Evolutionary conservation across 1,284 basidiomycete genomes (phyloP).

Genomic region (Boletus sp.): DNA sequence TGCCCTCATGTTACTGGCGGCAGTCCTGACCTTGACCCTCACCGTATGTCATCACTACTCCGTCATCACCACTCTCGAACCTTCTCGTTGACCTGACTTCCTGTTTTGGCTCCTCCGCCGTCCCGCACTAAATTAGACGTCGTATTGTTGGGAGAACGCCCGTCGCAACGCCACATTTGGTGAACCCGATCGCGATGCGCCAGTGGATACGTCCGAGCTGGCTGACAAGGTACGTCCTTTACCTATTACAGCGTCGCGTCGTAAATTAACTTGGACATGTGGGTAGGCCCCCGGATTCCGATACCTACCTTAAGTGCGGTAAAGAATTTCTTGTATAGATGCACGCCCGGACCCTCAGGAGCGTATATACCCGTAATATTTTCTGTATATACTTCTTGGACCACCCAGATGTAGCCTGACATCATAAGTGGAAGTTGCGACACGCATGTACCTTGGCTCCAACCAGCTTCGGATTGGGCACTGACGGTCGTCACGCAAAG

Average conservation of each 20-base stretch:
- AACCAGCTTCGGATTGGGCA: no score
- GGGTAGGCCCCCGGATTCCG: conserved; percentile 34
- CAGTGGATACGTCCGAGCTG: conserved; percentile 66
- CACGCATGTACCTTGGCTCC: no score
- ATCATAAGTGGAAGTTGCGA: no score
- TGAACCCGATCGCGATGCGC: conserved; percentile 48
- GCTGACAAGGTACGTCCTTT: conserved; percentile 60
- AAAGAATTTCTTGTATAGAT: background rate
- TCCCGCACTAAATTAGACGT: background rate
- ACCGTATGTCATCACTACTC: background rate
- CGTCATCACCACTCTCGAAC: background rate
- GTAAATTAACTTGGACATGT: background rate
- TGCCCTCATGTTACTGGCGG: conserved; percentile 55
- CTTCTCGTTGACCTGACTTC: background rate
- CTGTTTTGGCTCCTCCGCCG: background rate
- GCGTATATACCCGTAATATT: no score
- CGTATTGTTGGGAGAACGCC: conserved; percentile 52
- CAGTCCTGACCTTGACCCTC: background rate
- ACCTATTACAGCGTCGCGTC: background rate
- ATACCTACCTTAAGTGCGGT: conserved; percentile 25
- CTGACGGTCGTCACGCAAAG: background rate
- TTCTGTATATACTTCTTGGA: no score
- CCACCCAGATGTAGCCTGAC: no score
- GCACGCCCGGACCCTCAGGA: no score
- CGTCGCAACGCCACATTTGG: conserved; percentile 60